Conservation (phyloP, 495 filamentous ascomycete species). For the Amniculicola lignicola region DNA sequence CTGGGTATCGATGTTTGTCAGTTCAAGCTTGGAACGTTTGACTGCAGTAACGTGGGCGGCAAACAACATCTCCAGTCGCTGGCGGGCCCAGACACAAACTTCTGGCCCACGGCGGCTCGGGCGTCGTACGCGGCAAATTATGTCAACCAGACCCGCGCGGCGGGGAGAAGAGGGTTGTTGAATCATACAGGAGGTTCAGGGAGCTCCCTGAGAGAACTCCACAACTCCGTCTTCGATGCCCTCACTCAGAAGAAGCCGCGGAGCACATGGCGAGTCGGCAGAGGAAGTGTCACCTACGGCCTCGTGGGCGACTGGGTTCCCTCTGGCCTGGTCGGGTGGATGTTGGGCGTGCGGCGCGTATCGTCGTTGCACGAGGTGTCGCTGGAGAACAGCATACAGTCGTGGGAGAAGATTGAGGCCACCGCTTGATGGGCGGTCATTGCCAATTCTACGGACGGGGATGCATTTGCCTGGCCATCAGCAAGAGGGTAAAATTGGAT, state of each 20-base stretch:
- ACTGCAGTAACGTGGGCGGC: conserved; percentile 48
- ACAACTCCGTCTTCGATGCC: conserved; percentile 85
- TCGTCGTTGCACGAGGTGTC: conserved; percentile 31
- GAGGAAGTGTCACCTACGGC: conserved; percentile 78
- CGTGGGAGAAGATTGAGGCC: conserved; percentile 42
- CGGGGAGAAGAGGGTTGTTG: conserved; percentile 45
- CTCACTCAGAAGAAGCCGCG: conserved; percentile 54
- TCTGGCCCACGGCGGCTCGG: conserved; percentile 33
- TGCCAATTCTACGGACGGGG: conserved; percentile 7
- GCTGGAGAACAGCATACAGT: conserved; percentile 37
- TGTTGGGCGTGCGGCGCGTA: conserved; percentile 71
- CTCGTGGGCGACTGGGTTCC: conserved; percentile 84
- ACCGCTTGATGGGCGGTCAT: conserved; percentile 18
- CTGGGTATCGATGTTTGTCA: conserved; percentile 75
- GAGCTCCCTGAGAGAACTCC: conserved; percentile 67
- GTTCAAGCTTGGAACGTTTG: conserved; percentile 83
- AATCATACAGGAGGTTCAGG: conserved; percentile 54
- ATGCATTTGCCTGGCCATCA: no score
- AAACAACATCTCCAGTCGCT: conserved; percentile 42
- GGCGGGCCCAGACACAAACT: conserved; percentile 31
- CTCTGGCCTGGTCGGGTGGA: conserved; percentile 72
- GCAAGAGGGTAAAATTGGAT: no score
- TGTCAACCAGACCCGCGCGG: conserved; percentile 47
- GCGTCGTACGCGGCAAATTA: conserved; percentile 48
- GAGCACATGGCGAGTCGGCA: conserved; percentile 67